Base-by-base conservation (phyloP, 169 alveolate genomes). In the Plasmodium blacklocki region DNA sequence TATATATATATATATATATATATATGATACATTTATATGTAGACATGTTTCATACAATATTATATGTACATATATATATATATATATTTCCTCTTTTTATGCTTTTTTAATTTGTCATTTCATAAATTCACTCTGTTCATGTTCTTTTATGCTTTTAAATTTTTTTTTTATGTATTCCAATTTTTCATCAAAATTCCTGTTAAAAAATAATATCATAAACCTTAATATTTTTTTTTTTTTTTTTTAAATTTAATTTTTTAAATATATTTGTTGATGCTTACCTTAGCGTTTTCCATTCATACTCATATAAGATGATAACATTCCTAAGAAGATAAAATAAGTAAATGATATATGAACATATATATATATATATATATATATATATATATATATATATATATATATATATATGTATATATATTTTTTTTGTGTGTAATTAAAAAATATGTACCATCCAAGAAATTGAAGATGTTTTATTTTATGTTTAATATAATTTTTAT, bases 251-350 rank as follows among this genome's bases (percentile, higher is more conserved):
- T 23, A 23, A 23, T 23, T 23, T 54, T 50, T 64, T 29, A 18
- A 14, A 43, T 78, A 60, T 67, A 80, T 54, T 80, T 63, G 12
- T 67, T 21, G 58, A 68, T 52, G 54, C 43, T 43, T 52, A 80
- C 90, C 90, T 80, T 43, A 80, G 73, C n/a, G 67, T 68, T 68
- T 80, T 80, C 90, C 90, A 80, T 62, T 80, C 90, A 32, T 80
- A 29, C 56, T 80, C 90, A 59, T 80, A 80, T 19, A 80, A 52
- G 15, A 67, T 14, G 50, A 80, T 67, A 14, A 80, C 78, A 14
- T 47, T 29, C 90, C 90, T 80, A 56, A 6, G 45, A 43, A 49
- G 60, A 58, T 14, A n/a, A 67, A 23, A 9, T 9, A 60, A 15
- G 23, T 23, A 60, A 21, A 76, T 23, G 76, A 15, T n/a, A 32